A percentile compares a stretch with the other conserved stretches of the same genome.
phyloP scores from a whole-genome alignment of 2,329 filamentous ascomycete species.

The Colletotrichum sansevieriae region DNA sequence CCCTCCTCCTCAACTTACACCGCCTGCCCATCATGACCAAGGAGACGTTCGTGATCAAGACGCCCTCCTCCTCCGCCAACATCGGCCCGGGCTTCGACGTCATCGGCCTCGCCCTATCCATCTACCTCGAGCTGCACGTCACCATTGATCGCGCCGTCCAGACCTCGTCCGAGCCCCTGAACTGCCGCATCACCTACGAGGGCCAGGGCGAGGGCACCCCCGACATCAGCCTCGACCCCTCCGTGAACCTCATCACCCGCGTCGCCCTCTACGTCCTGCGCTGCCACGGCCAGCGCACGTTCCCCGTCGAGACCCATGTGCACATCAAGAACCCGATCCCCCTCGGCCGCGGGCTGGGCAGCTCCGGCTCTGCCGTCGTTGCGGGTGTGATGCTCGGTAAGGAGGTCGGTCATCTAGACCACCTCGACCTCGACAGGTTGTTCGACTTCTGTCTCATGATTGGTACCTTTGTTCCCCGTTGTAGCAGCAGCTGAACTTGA shows the following conservation, averaged over 20 bases:
- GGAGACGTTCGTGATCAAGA: constrained; percentile 79
- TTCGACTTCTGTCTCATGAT: constrained; percentile 99
- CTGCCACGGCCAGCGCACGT: constrained; percentile 88
- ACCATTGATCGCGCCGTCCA: constrained; percentile 74
- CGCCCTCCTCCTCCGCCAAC: constrained; percentile 96
- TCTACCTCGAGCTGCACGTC: constrained; percentile 92
- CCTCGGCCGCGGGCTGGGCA: constrained; percentile 91
- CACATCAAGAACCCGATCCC: constrained; percentile 98
- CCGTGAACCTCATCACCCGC: constrained; percentile 92
- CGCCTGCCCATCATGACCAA: constrained; percentile 47
- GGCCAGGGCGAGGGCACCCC: constrained; percentile 78
- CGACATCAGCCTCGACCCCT: constrained; percentile 85
- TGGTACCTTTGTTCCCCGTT: constrained; percentile 59
- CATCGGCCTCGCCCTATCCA: constrained; percentile 92
- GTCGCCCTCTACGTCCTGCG: constrained; percentile 94
- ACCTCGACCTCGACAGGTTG: constrained; percentile 78
- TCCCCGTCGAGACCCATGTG: constrained; percentile 88
- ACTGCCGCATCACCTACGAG: constrained; percentile 93
- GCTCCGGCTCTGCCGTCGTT: constrained; percentile 94
- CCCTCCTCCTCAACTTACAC: constrained; percentile 27
- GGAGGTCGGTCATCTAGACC: constrained; percentile 83
- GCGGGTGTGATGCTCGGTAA: constrained; percentile 94
- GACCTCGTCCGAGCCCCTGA: constrained; percentile 73
- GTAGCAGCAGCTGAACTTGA: too few species aligned
- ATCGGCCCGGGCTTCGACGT: constrained; percentile 98